Conservation (phyloP, 139 green algal genomes). For the Chlorella sp. region DNA sequence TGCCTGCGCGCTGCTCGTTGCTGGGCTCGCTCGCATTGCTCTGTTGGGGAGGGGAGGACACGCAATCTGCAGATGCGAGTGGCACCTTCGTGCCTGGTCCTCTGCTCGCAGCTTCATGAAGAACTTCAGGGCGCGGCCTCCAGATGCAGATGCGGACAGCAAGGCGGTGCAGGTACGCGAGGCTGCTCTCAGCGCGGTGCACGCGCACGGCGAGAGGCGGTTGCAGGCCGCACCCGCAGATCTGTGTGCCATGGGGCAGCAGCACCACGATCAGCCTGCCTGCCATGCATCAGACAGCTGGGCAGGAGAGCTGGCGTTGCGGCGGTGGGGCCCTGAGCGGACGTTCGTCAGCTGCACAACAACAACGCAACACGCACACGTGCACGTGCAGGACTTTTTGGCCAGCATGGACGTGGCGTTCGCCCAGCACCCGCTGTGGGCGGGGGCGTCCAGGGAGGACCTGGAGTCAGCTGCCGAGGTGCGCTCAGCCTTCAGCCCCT, state of each 20-base stretch:
- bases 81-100: neutral
- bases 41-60: neutral
- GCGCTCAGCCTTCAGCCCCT: neutral
- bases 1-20: too few species aligned
- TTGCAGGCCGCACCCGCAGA: too few species aligned
- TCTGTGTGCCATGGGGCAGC: too few species aligned
- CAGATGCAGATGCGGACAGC: conserved; percentile 30
- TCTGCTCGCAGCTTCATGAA: conserved; percentile 45
- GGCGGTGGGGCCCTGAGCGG: too few species aligned
- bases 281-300: too few species aligned
- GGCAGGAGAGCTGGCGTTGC: too few species aligned
- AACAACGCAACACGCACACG: too few species aligned
- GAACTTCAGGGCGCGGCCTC: conserved; percentile 25
- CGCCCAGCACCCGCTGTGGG: conserved; percentile 76
- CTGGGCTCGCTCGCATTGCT: too few species aligned
- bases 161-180: conserved; percentile 31
- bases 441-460: conserved; percentile 42
- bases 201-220: too few species aligned
- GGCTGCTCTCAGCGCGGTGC: too few species aligned
- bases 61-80: neutral
- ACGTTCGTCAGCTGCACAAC: too few species aligned
- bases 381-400: conserved; percentile 87
- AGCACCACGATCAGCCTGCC: too few species aligned
- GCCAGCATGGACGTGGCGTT: conserved; percentile 68
- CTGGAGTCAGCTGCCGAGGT: conserved; percentile 74